Percentiles rank a stretch among this genome's conserved stretches.
Conservation (phyloP, 371 early-diverging fungal species). For the Mycotypha africana region DNA sequence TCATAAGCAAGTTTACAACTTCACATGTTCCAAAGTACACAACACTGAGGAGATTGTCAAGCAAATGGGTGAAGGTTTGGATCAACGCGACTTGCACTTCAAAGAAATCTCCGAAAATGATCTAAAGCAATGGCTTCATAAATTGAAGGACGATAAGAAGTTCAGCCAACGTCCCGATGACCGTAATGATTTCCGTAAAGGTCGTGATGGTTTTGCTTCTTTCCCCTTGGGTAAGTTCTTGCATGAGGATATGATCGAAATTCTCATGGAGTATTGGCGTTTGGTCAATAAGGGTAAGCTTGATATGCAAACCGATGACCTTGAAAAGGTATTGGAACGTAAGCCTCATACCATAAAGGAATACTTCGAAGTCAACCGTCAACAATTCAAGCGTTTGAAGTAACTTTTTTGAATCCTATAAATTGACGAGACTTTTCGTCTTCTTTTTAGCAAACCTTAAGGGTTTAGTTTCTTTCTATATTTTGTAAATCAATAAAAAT, state of each 20-base stretch:
- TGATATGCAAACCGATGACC: conserved; percentile 22
- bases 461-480: too few species aligned
- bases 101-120: conserved; percentile 9
- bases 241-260: conserved; percentile 19
- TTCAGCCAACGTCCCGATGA: conserved; percentile 24
- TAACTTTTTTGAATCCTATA: too few species aligned
- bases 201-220: conserved; percentile 15
- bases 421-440: too few species aligned
- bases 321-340: conserved; percentile 21
- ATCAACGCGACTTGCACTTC: conserved; percentile 13
- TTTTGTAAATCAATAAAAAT: too few species aligned
- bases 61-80: conserved; percentile 23
- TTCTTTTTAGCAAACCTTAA: too few species aligned
- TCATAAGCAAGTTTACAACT: conserved; percentile 19
- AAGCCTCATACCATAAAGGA: conserved; percentile 23
- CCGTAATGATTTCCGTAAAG: conserved; percentile 5
- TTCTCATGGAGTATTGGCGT: conserved; percentile 21
- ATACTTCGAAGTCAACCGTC: conserved; percentile 33
- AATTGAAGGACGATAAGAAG: conserved; percentile 20
- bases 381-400: conserved; percentile 28
- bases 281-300: conserved; percentile 19
- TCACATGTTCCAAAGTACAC: conserved; percentile 13
- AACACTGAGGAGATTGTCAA: conserved; percentile 17
- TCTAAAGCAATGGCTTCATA: conserved; percentile 16
- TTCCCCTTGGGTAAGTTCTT: conserved; percentile 35